Evolutionary conservation across 164 flowering plant genomes (phyloP).

Genomic region (Magnolia officinalis): DNA sequence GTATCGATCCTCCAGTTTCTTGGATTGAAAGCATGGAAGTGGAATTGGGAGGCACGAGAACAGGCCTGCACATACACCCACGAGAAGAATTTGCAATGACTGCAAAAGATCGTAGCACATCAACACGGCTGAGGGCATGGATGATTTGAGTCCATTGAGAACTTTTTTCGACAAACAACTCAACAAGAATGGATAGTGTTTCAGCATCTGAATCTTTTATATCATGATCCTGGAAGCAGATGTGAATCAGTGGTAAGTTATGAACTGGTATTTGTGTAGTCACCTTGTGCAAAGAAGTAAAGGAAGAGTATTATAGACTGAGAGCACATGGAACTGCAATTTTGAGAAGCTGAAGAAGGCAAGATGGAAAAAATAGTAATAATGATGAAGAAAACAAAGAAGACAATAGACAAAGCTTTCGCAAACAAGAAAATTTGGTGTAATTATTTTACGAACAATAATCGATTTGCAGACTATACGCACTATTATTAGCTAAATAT

Average conservation of each 20-base stretch:
- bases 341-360: background rate
- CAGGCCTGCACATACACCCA: slow-evolving; percentile 77
- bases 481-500: background rate
- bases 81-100: slow-evolving; percentile 49
- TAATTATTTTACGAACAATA: background rate
- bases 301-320: background rate
- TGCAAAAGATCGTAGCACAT: slow-evolving; percentile 88
- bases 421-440: background rate
- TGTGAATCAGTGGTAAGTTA: slow-evolving; percentile 7
- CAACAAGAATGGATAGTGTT: slow-evolving; percentile 69
- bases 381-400: too few species aligned
- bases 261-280: background rate
- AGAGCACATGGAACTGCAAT: background rate
- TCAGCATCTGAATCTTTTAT: slow-evolving; percentile 69
- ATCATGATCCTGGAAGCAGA: slow-evolving; percentile 61
- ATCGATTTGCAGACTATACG: background rate
- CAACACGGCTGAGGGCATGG: slow-evolving; percentile 64
- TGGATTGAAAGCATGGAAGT: slow-evolving; percentile 15
- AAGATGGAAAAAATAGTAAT: background rate
- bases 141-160: slow-evolving; percentile 68
- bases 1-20: slow-evolving; percentile 48
- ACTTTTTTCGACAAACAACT: slow-evolving; percentile 64
- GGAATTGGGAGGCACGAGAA: slow-evolving; percentile 41
- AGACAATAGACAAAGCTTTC: background rate
- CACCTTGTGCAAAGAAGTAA: background rate